These are phyloP conservation scores for Phytophthora colocasiae DNA, from an alignment of 352 stramenopile species.

Conservation along the genomic window DNA sequence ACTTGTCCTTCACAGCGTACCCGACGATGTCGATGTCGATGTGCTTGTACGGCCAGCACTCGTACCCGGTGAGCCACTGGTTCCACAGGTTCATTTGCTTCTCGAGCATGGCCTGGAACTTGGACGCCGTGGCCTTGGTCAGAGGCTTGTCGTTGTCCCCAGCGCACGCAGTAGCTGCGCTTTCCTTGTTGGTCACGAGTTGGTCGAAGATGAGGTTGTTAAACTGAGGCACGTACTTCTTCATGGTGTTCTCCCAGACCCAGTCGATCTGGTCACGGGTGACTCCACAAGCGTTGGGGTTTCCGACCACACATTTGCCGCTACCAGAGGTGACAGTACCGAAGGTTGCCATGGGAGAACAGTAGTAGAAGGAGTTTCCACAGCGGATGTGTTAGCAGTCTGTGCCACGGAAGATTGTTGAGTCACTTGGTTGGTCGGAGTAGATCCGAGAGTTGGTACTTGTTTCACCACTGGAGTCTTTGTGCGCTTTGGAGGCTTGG, in stretches of 20 bases:
- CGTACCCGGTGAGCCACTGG: constrained; percentile 2
- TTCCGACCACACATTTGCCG: constrained; percentile 1
- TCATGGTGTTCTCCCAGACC: constrained; percentile 18
- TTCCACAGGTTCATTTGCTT: constrained; percentile 11
- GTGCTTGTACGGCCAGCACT: constrained; percentile 17
- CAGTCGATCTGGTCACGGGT: constrained; percentile 7
- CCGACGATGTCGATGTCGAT: constrained; percentile 43
- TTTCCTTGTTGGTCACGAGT: constrained; percentile 10
- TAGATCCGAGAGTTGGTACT: too few species aligned
- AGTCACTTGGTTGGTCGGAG: too few species aligned
- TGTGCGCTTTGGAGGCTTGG: too few species aligned
- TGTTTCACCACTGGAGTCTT: too few species aligned
- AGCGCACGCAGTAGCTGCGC: constrained; percentile 14
- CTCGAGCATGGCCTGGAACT: constrained; percentile 10
- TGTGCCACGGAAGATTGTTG: too few species aligned
- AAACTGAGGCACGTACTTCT: constrained; percentile 2
- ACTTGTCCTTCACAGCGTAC: constrained; percentile 34
- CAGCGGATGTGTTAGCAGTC: too few species aligned
- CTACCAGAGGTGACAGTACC: not conserved
- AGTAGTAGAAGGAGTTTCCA: too few species aligned
- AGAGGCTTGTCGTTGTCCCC: constrained; percentile 11
- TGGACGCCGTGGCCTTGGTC: constrained; percentile 10
- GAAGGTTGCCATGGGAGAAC: not conserved
- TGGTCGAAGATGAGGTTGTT: constrained; percentile 17
- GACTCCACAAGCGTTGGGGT: constrained; percentile 4